A percentile compares a stretch with the other conserved stretches of the same genome.
Conservation (phyloP, 345 rosid genomes). For the Erodium maritimum region DNA sequence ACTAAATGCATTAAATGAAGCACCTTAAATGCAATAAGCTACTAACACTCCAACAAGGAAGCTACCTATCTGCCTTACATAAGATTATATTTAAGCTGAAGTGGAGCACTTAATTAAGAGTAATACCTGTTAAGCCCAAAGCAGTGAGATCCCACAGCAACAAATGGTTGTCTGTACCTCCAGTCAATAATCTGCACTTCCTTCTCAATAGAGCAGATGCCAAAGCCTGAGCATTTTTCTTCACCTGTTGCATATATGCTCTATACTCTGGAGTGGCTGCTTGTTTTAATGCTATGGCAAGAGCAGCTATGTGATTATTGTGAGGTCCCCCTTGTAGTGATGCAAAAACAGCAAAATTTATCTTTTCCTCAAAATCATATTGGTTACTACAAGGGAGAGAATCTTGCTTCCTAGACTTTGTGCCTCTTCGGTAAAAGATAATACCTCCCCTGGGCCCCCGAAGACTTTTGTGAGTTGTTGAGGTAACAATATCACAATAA, state of each 20-base stretch:
- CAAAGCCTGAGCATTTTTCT: conserved; percentile 85
- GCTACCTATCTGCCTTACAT: too few species aligned
- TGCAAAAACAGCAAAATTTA: conserved; percentile 83
- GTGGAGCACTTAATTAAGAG: background rate
- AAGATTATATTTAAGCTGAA: background rate
- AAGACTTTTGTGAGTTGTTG: conserved; percentile 93
- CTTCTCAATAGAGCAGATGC: too few species aligned
- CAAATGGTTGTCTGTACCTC: conserved; percentile 95
- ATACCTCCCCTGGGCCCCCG: conserved; percentile 98
- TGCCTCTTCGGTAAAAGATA: conserved; percentile 72
- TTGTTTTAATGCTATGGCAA: conserved; percentile 89
- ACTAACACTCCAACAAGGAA: too few species aligned
- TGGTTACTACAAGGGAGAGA: conserved; percentile 21
- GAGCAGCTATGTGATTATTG: conserved; percentile 97
- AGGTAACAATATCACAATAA: conserved; percentile 90
- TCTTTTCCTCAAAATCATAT: conserved; percentile 79
- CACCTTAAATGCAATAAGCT: too few species aligned
- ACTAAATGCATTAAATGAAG: too few species aligned
- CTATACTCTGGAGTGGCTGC: conserved; percentile 70
- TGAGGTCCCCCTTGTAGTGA: conserved; percentile 93
- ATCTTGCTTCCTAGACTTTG: conserved; percentile 54
- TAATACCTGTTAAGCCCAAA: conserved; percentile 74
- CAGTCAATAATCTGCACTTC: conserved; percentile 79
- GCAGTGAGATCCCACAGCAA: conserved; percentile 87
- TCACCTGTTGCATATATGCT: conserved; percentile 87